Evolutionary conservation across 768 basidiomycete genomes (phyloP).

Genomic region (Leccinum variicolor): DNA sequence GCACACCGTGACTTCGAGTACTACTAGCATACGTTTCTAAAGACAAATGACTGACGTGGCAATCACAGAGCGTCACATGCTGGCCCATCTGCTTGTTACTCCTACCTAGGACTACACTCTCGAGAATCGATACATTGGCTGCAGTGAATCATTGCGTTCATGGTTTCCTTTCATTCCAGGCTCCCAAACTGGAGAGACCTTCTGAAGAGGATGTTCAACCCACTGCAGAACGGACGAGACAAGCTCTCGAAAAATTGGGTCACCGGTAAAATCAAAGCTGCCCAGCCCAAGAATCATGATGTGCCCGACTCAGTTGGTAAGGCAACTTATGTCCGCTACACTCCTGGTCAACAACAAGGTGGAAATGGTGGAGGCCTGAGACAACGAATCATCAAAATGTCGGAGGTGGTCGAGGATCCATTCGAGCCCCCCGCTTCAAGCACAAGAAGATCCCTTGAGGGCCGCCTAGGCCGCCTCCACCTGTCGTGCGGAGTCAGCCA

Average conservation of each 20-base stretch:
- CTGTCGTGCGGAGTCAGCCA: conserved; percentile 92
- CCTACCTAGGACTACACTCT: too few relatives aligned
- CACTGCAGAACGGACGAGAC: conserved; percentile 89
- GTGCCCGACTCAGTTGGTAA: conserved; percentile 83
- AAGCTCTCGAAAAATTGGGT: conserved; percentile 90
- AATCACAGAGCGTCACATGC: too few relatives aligned
- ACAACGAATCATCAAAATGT: conserved; percentile 99
- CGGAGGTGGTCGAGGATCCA: conserved; percentile 96
- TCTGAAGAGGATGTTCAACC: conserved; percentile 88
- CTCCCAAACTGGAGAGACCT: conserved; percentile 69
- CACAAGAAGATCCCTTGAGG: conserved; percentile 98
- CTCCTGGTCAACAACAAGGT: conserved; percentile 85
- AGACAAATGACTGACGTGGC: too few relatives aligned
- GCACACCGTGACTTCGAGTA: too few relatives aligned
- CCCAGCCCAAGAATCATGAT: conserved; percentile 95
- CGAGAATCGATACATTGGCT: too few relatives aligned
- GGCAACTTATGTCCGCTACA: conserved; percentile 92
- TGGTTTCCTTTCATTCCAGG: too few relatives aligned
- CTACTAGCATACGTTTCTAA: too few relatives aligned
- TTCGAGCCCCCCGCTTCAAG: conserved; percentile 97
- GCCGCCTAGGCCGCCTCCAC: conserved; percentile 94
- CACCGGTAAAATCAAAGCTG: conserved; percentile 96
- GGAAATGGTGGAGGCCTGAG: conserved; percentile 57
- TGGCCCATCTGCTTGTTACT: too few relatives aligned
- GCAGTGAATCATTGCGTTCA: too few relatives aligned